A percentile compares a stretch with the other conserved stretches of the same genome.
phyloP scores from a whole-genome alignment of 495 filamentous ascomycete genomes.

The Aeminium ludgeri region DNA sequence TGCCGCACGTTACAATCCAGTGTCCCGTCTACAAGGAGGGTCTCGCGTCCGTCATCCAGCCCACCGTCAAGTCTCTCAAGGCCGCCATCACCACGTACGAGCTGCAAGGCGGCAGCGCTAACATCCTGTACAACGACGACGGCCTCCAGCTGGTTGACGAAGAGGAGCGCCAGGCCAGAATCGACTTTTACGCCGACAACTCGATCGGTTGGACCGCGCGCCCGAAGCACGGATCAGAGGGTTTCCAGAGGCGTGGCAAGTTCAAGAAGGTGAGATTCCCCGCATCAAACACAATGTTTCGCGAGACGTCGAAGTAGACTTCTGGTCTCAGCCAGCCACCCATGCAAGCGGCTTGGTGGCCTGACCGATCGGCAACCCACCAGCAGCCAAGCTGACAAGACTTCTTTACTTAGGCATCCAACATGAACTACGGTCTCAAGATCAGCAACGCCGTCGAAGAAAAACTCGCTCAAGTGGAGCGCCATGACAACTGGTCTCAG shows the following conservation, averaged over 20 bases:
- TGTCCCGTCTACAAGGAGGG: slow-evolving; percentile 65
- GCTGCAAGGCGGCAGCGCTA: slow-evolving; percentile 35
- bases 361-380: neutral
- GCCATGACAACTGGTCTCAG: slow-evolving; percentile 19
- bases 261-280: slow-evolving; percentile 39
- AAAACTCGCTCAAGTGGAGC: slow-evolving; percentile 27
- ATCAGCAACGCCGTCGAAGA: slow-evolving; percentile 44
- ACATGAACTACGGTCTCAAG: slow-evolving; percentile 54
- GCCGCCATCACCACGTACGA: slow-evolving; percentile 52
- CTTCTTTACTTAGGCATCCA: slow-evolving; percentile 31
- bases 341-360: no score
- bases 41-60: slow-evolving; percentile 41
- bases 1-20: slow-evolving; percentile 60
- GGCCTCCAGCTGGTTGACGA: slow-evolving; percentile 30
- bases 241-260: slow-evolving; percentile 44
- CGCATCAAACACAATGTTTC: neutral
- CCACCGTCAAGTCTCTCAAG: slow-evolving; percentile 44
- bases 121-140: slow-evolving; percentile 35
- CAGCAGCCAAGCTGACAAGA: neutral
- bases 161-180: slow-evolving; percentile 38
- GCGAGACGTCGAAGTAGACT: neutral
- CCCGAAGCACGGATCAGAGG: slow-evolving; percentile 31
- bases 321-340: no score
- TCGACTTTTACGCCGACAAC: slow-evolving; percentile 37
- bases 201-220: slow-evolving; percentile 27